Evolutionary conservation across 2,329 filamentous ascomycete species (phyloP), one percentile per base, ranked within the genome.

Genomic region (Aaosphaeria pasadenensis): DNA sequence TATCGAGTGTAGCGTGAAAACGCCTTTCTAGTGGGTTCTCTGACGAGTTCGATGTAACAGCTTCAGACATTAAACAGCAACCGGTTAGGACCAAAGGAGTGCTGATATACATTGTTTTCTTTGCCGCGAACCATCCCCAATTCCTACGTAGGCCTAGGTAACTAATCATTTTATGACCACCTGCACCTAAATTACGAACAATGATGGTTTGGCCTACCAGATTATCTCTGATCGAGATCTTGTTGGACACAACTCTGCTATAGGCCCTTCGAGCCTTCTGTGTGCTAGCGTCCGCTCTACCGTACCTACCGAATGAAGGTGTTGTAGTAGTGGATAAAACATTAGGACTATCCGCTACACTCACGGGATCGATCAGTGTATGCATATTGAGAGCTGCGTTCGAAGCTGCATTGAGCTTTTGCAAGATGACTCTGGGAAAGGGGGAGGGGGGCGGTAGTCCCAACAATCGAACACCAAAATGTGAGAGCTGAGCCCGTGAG

Each of bases 321-420:
- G 73, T 72, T 0, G 54, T 68, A 7, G 51, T 80, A 3, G 71
- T 77, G 1, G 71, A 71, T 11, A 55, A 60, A 17, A 67, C 73
- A 1, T 79, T 82, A 46, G 74, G 74, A 4, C 61, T 59, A 9
- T 69, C 66, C 3, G 78, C 77, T 1, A 73, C 74, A 1, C 65
- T 83, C 0, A 79, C 82, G 0, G 78, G 78, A 1, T 78, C 79
- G 2, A 81, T 83, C 74, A 70, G 70, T 7, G 76, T 78, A 0
- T 77, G 78, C 2, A 64, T 82, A 38, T 79, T 80, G 77, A 72
- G 79, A 0, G 72, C 75, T 0, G 72, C 74, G 0, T 83, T 82
- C 52, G 78, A 81, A 11, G 71, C 72, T 0, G 78, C 77, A 1
- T 61, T 83, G 1, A 53, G 56, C 1, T 83, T 81, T 51, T 76